Evolutionary conservation across 352 stramenopile genomes (phyloP).

Genomic region (Phytophthora tubulina): DNA sequence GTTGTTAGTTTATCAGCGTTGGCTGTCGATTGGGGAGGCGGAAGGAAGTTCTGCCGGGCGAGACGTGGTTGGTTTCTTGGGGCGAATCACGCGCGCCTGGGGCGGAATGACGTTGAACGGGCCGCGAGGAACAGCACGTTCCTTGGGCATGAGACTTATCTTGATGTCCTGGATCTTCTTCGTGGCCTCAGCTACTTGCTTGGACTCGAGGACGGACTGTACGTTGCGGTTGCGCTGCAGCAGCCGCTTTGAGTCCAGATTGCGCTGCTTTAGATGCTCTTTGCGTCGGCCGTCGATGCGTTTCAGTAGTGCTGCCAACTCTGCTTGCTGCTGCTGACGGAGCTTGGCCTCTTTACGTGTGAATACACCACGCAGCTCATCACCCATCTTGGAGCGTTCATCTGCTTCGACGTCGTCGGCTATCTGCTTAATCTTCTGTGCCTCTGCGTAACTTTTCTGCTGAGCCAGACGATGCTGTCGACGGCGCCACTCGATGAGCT

Average conservation of each 20-base stretch:
- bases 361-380: slow-evolving; percentile 82
- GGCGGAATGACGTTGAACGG: slow-evolving; percentile 79
- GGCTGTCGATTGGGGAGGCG: slow-evolving; percentile 35
- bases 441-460: slow-evolving; percentile 94
- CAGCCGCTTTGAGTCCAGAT: slow-evolving; percentile 94
- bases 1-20: slow-evolving; percentile 18
- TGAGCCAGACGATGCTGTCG: slow-evolving; percentile 94
- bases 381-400: slow-evolving; percentile 90
- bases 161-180: slow-evolving; percentile 87
- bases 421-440: slow-evolving; percentile 96
- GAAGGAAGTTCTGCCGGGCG: slow-evolving; percentile 35
- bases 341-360: slow-evolving; percentile 92
- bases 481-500: slow-evolving; percentile 95
- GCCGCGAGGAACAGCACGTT: slow-evolving; percentile 53
- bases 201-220: slow-evolving; percentile 93
- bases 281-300: slow-evolving; percentile 94
- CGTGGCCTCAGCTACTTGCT: slow-evolving; percentile 86
- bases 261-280: slow-evolving; percentile 94
- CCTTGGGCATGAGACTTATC: slow-evolving; percentile 79
- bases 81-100: slow-evolving; percentile 77
- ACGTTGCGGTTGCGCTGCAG: slow-evolving; percentile 97
- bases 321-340: slow-evolving; percentile 92
- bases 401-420: slow-evolving; percentile 94
- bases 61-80: slow-evolving; percentile 69
- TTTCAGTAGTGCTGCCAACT: slow-evolving; percentile 94